phyloP scores from a whole-genome alignment of 306 rosid genomes.

The Albizia julibrissin region DNA sequence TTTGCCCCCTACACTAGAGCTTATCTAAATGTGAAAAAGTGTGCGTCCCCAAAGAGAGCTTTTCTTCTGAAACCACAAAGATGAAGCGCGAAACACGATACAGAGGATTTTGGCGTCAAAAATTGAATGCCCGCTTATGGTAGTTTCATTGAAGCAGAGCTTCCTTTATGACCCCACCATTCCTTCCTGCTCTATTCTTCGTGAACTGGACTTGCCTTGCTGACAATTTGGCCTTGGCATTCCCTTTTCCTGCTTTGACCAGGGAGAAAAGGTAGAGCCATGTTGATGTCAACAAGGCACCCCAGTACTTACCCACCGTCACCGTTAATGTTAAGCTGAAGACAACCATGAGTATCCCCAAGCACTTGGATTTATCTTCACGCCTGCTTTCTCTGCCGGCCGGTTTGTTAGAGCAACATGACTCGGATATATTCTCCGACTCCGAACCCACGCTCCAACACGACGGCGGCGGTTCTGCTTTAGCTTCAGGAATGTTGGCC shows the following conservation, averaged over 20 bases:
- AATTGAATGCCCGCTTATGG: slow-evolving; percentile 33
- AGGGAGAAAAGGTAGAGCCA: slow-evolving; percentile 45
- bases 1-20: neutral
- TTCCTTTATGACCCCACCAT: slow-evolving; percentile 32
- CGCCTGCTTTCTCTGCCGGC: neutral
- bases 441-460: slow-evolving; percentile 6
- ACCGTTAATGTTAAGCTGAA: slow-evolving; percentile 54
- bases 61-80: slow-evolving; percentile 26
- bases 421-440: slow-evolving; percentile 30
- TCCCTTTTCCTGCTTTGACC: slow-evolving; percentile 19
- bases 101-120: slow-evolving; percentile 33
- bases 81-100: slow-evolving; percentile 33
- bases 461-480: slow-evolving; percentile 28
- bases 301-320: slow-evolving; percentile 53
- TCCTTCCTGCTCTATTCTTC: slow-evolving; percentile 19
- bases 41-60: slow-evolving; percentile 21
- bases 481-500: neutral
- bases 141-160: slow-evolving; percentile 35
- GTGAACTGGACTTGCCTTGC: neutral
- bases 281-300: slow-evolving; percentile 48
- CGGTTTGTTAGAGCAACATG: neutral
- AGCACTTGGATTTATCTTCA: neutral
- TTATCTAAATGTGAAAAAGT: slow-evolving; percentile 2
- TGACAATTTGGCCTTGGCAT: slow-evolving; percentile 26
- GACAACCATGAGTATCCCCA: slow-evolving; percentile 45